A percentile compares a stretch with the other conserved stretches of the same genome.
Evolutionary conservation across 2,329 filamentous ascomycete genomes (phyloP).

Genomic region (Fusarium sp.): DNA sequence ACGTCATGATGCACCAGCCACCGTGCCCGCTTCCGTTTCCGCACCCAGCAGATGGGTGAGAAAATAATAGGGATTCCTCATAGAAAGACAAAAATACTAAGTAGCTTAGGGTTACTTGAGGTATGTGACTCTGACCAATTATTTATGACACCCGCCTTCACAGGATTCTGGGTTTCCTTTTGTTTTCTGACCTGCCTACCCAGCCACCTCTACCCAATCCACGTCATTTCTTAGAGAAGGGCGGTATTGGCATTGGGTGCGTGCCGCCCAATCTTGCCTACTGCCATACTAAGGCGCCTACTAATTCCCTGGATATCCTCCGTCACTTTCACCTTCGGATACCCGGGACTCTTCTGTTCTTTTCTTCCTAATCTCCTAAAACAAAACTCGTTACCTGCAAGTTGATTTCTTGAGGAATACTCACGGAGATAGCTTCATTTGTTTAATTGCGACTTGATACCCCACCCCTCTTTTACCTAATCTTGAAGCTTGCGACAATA

Average conservation of each 20-base stretch:
- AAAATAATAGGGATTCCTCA: too few relatives aligned
- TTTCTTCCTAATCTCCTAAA: slow-evolving; percentile 11
- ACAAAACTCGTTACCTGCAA: slow-evolving; percentile 14
- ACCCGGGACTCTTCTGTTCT: slow-evolving; percentile 20
- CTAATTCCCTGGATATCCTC: slow-evolving; percentile 25
- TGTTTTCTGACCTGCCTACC: too few relatives aligned
- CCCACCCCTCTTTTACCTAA: slow-evolving; percentile 8
- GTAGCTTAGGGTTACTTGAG: too few relatives aligned
- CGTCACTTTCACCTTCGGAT: slow-evolving; percentile 27
- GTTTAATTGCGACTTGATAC: slow-evolving; percentile 33
- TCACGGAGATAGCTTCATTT: slow-evolving; percentile 12
- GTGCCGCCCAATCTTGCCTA: slow-evolving; percentile 29
- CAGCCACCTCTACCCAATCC: slow-evolving; percentile 39
- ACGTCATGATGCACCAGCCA: slow-evolving; percentile 35
- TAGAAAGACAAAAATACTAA: too few relatives aligned
- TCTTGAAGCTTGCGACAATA: slow-evolving; percentile 10
- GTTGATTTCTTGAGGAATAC: slow-evolving; percentile 1
- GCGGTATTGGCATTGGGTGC: slow-evolving; percentile 16
- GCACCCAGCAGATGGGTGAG: too few relatives aligned
- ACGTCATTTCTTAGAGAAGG: slow-evolving; percentile 43
- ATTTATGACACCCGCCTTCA: too few relatives aligned
- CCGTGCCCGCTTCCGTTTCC: slow-evolving; percentile 7
- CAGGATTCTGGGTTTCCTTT: too few relatives aligned
- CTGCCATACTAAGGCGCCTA: slow-evolving; percentile 4
- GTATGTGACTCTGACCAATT: too few relatives aligned